Percentiles rank a stretch among this genome's conserved stretches.
Conservation (phyloP, 2,329 filamentous ascomycete species). For the Sclerotiophoma versabilis region DNA sequence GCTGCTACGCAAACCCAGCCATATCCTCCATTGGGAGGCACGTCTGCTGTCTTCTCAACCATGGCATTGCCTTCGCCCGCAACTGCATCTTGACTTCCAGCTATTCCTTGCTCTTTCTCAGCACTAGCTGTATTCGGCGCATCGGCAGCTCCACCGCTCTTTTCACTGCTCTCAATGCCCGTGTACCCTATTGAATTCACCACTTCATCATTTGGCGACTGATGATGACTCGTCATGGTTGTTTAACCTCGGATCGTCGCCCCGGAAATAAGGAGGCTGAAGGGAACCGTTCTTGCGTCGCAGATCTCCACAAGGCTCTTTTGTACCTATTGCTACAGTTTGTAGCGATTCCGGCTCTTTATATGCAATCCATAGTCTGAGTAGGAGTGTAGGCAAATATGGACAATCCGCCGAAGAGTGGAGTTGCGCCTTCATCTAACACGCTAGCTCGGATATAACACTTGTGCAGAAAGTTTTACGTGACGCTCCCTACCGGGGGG, state of each 20-base stretch:
- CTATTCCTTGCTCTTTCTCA: slow-evolving; percentile 1
- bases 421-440: neutral
- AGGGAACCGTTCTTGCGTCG: neutral
- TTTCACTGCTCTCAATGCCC: neutral
- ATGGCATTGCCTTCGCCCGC: neutral
- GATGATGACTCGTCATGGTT: neutral
- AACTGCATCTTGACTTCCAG: slow-evolving; percentile 59
- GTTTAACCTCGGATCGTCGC: slow-evolving; percentile 11
- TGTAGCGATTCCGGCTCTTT: neutral
- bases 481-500: slow-evolving; percentile 5
- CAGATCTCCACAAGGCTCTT: neutral
- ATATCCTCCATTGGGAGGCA: slow-evolving; percentile 72
- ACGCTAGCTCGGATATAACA: slow-evolving; percentile 26
- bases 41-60: slow-evolving; percentile 42
- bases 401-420: slow-evolving; percentile 1
- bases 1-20: slow-evolving; percentile 62
- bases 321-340: neutral
- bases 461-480: slow-evolving; percentile 17
- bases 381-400: slow-evolving; percentile 13
- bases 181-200: neutral
- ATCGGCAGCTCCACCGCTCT: neutral
- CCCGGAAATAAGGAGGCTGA: slow-evolving; percentile 12
- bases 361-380: neutral
- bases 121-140: neutral
- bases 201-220: neutral